These are phyloP conservation scores for Cicer arietinum DNA, from an alignment of 306 rosid genomes.

Conservation along the genomic window DNA sequence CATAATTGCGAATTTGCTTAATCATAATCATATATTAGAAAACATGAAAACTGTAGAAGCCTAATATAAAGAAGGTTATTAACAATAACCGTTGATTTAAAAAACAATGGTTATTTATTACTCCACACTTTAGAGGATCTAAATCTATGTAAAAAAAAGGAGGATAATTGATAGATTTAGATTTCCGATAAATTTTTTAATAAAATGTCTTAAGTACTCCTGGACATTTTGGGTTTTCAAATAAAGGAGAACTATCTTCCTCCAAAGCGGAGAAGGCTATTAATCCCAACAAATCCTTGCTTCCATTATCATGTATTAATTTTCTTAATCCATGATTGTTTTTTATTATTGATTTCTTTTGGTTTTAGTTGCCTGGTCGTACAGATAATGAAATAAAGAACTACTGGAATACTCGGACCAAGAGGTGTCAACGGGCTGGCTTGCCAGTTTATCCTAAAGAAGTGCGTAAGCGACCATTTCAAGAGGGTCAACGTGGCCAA, in stretches of 20 bases:
- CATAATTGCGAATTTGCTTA: slow-evolving; percentile 11
- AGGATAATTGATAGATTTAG: not conserved
- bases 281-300: slow-evolving; percentile 4
- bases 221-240: slow-evolving; percentile 12
- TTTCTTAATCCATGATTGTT: slow-evolving; percentile 19
- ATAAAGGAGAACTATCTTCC: slow-evolving; percentile 4
- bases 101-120: slow-evolving; percentile 20
- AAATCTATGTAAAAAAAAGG: slow-evolving; percentile 23
- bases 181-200: not conserved
- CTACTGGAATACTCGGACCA: slow-evolving; percentile 96
- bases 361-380: slow-evolving; percentile 89
- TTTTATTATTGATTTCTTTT: slow-evolving; percentile 45
- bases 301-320: slow-evolving; percentile 14
- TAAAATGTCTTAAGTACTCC: slow-evolving; percentile 22
- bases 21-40: not conserved
- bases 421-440: slow-evolving; percentile 88
- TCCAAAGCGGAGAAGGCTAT: slow-evolving; percentile 10
- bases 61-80: not conserved
- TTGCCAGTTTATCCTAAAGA: slow-evolving; percentile 93
- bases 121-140: not conserved
- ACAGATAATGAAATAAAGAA: slow-evolving; percentile 98
- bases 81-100: not conserved
- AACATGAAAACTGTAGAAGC: not conserved
- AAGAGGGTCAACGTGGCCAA: slow-evolving; percentile 62
- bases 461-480: slow-evolving; percentile 56